Base-by-base conservation (phyloP, 163 green algal genomes). In the Scenedesmus sp. region DNA sequence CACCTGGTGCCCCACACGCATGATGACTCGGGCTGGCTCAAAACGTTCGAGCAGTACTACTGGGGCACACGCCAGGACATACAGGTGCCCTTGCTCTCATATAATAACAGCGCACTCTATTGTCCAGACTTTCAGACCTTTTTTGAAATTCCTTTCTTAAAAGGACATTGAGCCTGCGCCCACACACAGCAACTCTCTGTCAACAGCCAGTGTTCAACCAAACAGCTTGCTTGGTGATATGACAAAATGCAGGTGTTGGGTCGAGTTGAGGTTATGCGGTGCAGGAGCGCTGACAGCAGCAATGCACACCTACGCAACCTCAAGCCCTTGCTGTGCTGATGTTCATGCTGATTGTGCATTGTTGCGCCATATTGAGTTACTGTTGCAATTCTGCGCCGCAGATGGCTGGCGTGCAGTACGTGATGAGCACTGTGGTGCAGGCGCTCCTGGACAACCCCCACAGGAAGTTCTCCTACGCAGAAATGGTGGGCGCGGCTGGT, bases 31-130 rank as follows among this genome's bases (percentile, higher is more conserved):
- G 97, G 97, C 13, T 99, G 97, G 97, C 93, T 99, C 2, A 99
- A 99, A 77, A 99, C 97, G 0, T 96, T 98, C 52, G 96, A 98
- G 82, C 96, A 99, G 92, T 99, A 99, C 93, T 98, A 97, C 82
- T 96, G 95, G n/a, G 97, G 97, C 0, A 89, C 93, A 0, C 95
- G 96, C 23, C 96, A 98, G 60, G 91, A 93, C 34, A 99, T 99
- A 55, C 95, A 98, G 95, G 95, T 96, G 52, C 67, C 8, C 7
- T 64, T 64, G 59, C 34, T 46, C 34, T 46, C 34, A 46, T 46
- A 46, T 46, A 46, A 46, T 46, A 46, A 46, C 34, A 46, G n/a
- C 34, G 67, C 85, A 83, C 15, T n/a, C 5, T 46, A 46, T 46
- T 46, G 34, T 46, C 34, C 34, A 46, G 34, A 46, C 34, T 46